phyloP scores from a whole-genome alignment of 1,284 basidiomycete species.

The Apiotrichum gracile region DNA sequence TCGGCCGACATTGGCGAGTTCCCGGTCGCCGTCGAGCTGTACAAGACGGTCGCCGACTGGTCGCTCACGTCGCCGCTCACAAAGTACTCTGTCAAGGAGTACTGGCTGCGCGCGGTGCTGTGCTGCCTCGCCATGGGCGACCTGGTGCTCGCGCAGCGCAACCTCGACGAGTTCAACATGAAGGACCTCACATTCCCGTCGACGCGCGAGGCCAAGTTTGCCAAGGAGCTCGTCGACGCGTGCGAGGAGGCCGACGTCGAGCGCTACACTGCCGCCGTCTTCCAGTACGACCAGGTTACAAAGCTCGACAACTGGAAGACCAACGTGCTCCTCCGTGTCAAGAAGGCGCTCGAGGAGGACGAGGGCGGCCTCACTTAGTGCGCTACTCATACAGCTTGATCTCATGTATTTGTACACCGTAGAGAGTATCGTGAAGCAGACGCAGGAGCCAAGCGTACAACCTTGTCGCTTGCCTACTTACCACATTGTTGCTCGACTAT shows the following conservation, averaged over 20 bases:
- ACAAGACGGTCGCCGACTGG: conserved; percentile 84
- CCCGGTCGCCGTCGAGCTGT: conserved; percentile 75
- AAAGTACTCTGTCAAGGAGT: conserved; percentile 98
- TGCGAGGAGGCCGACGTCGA: conserved; percentile 74
- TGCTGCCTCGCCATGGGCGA: conserved; percentile 89
- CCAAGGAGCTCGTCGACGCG: conserved; percentile 67
- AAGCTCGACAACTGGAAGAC: conserved; percentile 96
- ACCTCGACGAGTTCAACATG: conserved; percentile 65
- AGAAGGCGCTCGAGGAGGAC: conserved; percentile 66
- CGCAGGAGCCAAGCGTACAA: no score
- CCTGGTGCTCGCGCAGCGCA: conserved; percentile 71
- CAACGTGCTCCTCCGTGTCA: conserved; percentile 76
- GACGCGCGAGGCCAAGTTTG: conserved; percentile 84
- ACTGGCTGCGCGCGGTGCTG: conserved; percentile 81
- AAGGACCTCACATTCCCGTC: conserved; percentile 72
- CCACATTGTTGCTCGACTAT: no score
- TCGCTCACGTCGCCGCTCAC: conserved; percentile 78
- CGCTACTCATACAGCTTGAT: neutral
- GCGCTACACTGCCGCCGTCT: conserved; percentile 62
- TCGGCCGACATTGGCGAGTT: conserved; percentile 85
- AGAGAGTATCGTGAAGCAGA: neutral
- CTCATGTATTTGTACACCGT: conserved; percentile 5
- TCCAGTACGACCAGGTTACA: conserved; percentile 78
- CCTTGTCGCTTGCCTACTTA: no score
- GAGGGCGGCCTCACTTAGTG: conserved; percentile 48